Evolutionary conservation across 164 flowering plant genomes (phyloP), one percentile per base, ranked within the genome.

Genomic region (Piper betle): DNA sequence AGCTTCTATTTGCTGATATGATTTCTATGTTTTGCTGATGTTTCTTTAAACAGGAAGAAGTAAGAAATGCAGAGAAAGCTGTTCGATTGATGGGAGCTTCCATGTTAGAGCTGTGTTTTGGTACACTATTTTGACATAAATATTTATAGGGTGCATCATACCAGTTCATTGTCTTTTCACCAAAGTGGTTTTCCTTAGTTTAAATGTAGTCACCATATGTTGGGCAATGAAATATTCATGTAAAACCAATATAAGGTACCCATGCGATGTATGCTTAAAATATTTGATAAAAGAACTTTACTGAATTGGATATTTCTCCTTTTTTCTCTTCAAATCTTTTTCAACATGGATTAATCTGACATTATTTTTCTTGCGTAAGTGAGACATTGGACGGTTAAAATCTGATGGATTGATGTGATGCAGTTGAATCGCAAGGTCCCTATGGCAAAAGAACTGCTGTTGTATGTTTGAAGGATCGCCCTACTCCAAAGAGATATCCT

Each of bases 361-460:
- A 58, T 25, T n/a, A 37, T 5, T 18, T 18, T 8, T 12, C 57
- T 54, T 54, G 16, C 7, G 20, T 18, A n/a, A 54, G 6, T 25
- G 7, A 5, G 17, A 25, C 18, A 17, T 54, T 54, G 33, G 43
- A 18, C 20, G 4, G 3, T 17, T 58, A 39, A 58, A 40, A n/a
- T 39, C 3, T 3, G 18, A 6, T n/a, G 39, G 13, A 37, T 58
- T 39, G 39, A 6, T 13, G 6, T 37, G 41, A 55, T 75, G 19
- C 82, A 88, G 98, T 88, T 74, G 86, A 88, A 71, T 91, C 96
- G 48, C 81, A 80, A 61, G 78, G 98, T 68, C 94, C 91, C 57
- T 60, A 72, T 76, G 96, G 96, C 59, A 92, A 87, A 74, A 66
- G 93, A 77, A 91, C 93, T 59, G 95, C 95, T 15, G 67, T 88